Conservation (phyloP, 768 basidiomycete species). For the Pulveroboletus sp. region DNA sequence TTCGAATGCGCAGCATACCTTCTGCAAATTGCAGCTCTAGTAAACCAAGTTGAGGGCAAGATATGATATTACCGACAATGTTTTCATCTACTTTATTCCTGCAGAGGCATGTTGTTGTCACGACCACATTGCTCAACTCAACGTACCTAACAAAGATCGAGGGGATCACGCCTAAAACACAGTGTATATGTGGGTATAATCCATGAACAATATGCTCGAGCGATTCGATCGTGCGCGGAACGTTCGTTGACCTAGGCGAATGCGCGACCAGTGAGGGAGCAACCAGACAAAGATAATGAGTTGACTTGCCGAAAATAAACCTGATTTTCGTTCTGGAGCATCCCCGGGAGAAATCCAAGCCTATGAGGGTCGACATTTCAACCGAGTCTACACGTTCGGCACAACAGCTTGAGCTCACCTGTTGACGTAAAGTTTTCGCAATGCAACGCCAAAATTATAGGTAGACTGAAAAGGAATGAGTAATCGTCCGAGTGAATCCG, state of each 20-base stretch:
- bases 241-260: conserved; percentile 58
- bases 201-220: conserved; percentile 72
- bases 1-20: conserved; percentile 37
- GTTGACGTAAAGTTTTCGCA: conserved; percentile 65
- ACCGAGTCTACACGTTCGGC: neutral
- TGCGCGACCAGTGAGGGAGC: neutral
- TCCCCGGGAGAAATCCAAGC: conserved; percentile 60
- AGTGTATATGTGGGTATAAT: conserved; percentile 58
- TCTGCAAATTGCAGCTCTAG: conserved; percentile 61
- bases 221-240: conserved; percentile 73
- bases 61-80: conserved; percentile 61
- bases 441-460: conserved; percentile 52
- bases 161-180: conserved; percentile 42
- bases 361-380: conserved; percentile 38
- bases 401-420: conserved; percentile 38
- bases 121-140: neutral
- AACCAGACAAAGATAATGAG: neutral
- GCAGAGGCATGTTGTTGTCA: neutral
- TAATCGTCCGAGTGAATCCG: neutral
- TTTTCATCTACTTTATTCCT: conserved; percentile 73
- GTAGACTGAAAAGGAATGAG: conserved; percentile 48
- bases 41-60: conserved; percentile 63
- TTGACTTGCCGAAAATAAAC: conserved; percentile 58
- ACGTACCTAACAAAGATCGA: conserved; percentile 53
- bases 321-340: conserved; percentile 38